phyloP scores from a whole-genome alignment of 768 basidiomycete genomes.

The Mycena latifolia region DNA sequence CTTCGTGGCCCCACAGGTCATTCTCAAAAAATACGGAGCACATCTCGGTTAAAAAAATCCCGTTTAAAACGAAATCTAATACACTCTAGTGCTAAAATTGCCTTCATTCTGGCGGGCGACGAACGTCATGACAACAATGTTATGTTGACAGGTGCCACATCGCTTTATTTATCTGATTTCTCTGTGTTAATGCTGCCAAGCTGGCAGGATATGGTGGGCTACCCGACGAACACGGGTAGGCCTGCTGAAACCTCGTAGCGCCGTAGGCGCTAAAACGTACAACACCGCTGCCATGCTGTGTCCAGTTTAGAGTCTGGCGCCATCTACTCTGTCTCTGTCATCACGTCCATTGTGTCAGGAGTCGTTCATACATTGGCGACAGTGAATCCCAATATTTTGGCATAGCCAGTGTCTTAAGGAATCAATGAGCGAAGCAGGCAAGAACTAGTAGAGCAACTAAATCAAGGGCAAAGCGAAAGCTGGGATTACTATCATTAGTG shows the following conservation, averaged over 20 bases:
- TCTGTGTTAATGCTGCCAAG: background rate
- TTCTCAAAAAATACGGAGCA: too few relatives aligned
- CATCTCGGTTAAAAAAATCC: too few relatives aligned
- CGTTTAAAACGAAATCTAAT: too few relatives aligned
- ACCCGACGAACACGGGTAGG: background rate
- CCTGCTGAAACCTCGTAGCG: background rate
- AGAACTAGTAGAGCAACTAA: too few relatives aligned
- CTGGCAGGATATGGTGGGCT: conserved; percentile 14
- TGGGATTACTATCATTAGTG: too few relatives aligned
- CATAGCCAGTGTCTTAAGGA: too few relatives aligned
- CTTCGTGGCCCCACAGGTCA: too few relatives aligned
- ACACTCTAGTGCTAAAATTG: background rate
- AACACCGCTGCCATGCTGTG: conserved; percentile 13
- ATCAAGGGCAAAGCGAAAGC: too few relatives aligned
- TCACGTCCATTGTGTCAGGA: background rate
- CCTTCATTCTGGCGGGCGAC: conserved; percentile 6
- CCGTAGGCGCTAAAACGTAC: background rate
- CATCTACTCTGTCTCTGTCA: conserved; percentile 11
- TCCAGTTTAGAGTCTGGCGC: conserved; percentile 11
- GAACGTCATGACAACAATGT: background rate
- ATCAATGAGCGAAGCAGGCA: too few relatives aligned
- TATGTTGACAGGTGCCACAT: conserved; percentile 1
- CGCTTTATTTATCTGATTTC: background rate
- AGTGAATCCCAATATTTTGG: background rate
- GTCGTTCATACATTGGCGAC: background rate